These are phyloP conservation scores for Tagetes patula DNA, from an alignment of 129 eudicot genomes.

Conservation along the genomic window DNA sequence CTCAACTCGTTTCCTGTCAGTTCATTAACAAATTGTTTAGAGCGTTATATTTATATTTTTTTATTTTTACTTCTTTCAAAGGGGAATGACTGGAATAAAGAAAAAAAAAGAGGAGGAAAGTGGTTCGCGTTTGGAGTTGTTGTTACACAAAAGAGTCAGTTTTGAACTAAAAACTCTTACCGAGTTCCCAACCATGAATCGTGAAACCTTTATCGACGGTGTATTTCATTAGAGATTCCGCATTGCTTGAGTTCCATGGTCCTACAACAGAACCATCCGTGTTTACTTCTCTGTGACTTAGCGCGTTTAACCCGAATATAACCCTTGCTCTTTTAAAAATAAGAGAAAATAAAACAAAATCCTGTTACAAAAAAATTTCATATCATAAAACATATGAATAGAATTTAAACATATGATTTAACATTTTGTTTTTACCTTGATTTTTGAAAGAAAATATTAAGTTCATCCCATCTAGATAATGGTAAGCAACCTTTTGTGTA, in stretches of 20 bases:
- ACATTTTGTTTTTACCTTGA: conserved; percentile 50
- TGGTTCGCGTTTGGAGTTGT: too few relatives aligned
- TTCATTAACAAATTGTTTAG: not conserved
- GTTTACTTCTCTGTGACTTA: conserved; percentile 44
- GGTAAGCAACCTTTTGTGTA: conserved; percentile 76
- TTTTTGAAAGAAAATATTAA: conserved; percentile 59
- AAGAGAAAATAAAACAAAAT: conserved; percentile 36
- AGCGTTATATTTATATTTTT: too few relatives aligned
- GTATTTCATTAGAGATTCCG: conserved; percentile 54
- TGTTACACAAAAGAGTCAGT: not conserved
- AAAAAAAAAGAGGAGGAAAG: too few relatives aligned
- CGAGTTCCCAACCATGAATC: conserved; percentile 86
- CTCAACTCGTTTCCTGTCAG: conserved; percentile 76
- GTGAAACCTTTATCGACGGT: conserved; percentile 52
- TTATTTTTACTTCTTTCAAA: too few relatives aligned
- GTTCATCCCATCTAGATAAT: conserved; percentile 81
- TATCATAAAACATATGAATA: conserved; percentile 22
- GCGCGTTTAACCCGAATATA: conserved; percentile 68
- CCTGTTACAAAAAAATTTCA: conserved; percentile 37
- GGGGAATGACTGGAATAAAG: too few relatives aligned
- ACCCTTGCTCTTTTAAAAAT: conserved; percentile 50
- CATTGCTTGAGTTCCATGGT: conserved; percentile 71
- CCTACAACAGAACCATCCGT: conserved; percentile 45
- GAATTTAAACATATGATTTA: not conserved
- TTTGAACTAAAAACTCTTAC: conserved; percentile 31